Evolutionary conservation across 768 basidiomycete species (phyloP), one percentile per base, ranked within the genome.

Genomic region (Suillus lakei): DNA sequence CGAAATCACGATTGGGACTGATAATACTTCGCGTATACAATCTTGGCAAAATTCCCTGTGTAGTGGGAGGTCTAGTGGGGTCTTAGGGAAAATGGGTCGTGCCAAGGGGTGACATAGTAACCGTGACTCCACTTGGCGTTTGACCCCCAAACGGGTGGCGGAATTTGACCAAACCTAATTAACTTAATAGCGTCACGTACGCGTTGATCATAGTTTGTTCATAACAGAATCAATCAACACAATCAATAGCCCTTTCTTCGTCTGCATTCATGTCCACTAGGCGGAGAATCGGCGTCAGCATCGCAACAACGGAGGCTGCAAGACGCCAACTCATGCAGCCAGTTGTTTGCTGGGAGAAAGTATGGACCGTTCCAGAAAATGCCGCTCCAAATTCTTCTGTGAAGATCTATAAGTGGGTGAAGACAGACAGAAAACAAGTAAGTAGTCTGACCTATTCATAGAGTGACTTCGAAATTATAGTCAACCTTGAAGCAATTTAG

Each of bases 301-400:
- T 83, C 28, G 89, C 91, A 56, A 90, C 89, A 59, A 90, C 91
- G 3, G 92, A 94, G 75, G 91, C 91, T 55, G 91, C 92, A 39
- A 85, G 92, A 44, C 85, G 92, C 65, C 90, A 92, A 76, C 82
- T 93, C n/a, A 93, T 94, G 90, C 91, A 92, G 72, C 93, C 93
- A 8, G 93, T 94, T n/a, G 86, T 84, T 32, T 91, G 89, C 68
- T 95, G 92, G 93, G 92, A 94, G 78, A 91, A 90, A 78, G 80
- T 83, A 41, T 92, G 91, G 91, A 81, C 85, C 13, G 75, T 82
- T 15, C 85, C 89, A 41, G 89, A 89, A 64, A 81, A 80, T 62
- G 79, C 85, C 28, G 70, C 85, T 21, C 75, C 86, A 30, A 85
- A 85, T 32, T 85, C 91, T 26, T 83, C 80, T 26, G 77, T 94